Base-by-base conservation (phyloP, 768 basidiomycete species). In the Trametes maxima region DNA sequence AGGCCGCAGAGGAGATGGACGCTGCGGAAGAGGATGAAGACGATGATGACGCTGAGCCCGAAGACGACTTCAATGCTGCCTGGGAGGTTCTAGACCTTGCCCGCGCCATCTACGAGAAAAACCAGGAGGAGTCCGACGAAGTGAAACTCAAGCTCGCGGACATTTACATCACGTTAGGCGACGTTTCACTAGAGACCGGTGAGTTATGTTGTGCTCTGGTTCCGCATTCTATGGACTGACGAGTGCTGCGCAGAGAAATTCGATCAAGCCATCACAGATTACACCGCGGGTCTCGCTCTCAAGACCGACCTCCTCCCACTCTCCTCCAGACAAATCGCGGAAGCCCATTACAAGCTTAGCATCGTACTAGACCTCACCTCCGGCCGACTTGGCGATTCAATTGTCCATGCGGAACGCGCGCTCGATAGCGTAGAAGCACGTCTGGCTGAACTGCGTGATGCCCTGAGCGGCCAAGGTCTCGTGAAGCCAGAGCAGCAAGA, bases 51-150 rank as follows among this genome's bases (percentile, higher is more conserved):
- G 90, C 72, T 3, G 93, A 92, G 68, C 93, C 92, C 0, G 96
- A 97, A 68, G 97, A 99, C 67, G 97, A 98, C 69, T 97, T 97
- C 74, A 97, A 96, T 66, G 94, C 93, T 24, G 94, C 97, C 13
- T 99, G 96, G 95, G 92, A 97, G 70, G 89, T 96, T 2, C 80
- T 99, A n/a, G 97, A 99, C 67, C 85, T 96, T 57, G 95, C 96
- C 21, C 82, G 95, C 42, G 85, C 88, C 12, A 88, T 96, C 60
- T 95, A 92, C 68, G 85, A 87, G 65, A 90, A 89, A 73, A 81
- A 82, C 62, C 78, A 78, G 64, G 77, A 80, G 10, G 83, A 81
- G 25, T 80, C 83, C 44, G 87, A 89, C 14, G 81, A 83, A 56
- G 74, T 84, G 37, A 87, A 83, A 70, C 81, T 96, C 54, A 92